Percentiles rank a stretch among this genome's conserved stretches.
Conservation (phyloP, 1,284 basidiomycete genomes). For the Cutaneotrichosporon dermatis region DNA sequence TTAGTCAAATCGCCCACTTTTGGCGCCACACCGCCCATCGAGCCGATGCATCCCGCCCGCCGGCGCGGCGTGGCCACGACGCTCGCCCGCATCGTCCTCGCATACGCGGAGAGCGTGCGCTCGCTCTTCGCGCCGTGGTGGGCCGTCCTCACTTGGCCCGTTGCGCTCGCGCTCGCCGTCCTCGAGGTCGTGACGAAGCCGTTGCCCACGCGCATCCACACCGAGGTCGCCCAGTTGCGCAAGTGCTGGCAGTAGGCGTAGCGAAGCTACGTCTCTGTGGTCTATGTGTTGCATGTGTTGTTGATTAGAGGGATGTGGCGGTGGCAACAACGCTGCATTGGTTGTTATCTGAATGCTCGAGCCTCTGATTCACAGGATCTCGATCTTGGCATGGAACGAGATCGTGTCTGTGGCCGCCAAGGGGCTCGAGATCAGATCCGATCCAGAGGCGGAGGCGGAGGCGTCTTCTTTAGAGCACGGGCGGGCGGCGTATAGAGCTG, state of each 20-base stretch:
- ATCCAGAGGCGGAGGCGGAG: no score
- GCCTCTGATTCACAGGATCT: no score
- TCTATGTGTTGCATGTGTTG: no score
- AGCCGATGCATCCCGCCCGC: constrained; percentile 1
- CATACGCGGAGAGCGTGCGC: constrained; percentile 5
- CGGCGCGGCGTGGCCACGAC: background rate
- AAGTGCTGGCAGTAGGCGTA: background rate
- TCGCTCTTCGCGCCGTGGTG: constrained; percentile 3
- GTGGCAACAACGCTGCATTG: no score
- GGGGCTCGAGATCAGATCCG: no score
- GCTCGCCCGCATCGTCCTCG: constrained; percentile 1
- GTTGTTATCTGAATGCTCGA: no score
- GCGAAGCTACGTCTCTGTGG: background rate
- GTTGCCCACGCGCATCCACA: background rate
- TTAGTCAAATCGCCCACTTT: constrained; percentile 39
- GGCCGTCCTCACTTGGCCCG: constrained; percentile 12
- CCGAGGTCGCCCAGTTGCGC: background rate
- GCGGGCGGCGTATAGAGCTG: no score
- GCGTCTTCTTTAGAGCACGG: no score
- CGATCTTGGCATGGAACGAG: no score
- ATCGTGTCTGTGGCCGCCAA: no score
- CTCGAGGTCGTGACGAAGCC: background rate
- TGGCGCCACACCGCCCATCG: constrained; percentile 45
- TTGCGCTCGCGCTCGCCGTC: constrained; percentile 7
- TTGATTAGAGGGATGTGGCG: no score